phyloP scores from a whole-genome alignment of 331 rosid species.

The Prunus yedoensis region DNA sequence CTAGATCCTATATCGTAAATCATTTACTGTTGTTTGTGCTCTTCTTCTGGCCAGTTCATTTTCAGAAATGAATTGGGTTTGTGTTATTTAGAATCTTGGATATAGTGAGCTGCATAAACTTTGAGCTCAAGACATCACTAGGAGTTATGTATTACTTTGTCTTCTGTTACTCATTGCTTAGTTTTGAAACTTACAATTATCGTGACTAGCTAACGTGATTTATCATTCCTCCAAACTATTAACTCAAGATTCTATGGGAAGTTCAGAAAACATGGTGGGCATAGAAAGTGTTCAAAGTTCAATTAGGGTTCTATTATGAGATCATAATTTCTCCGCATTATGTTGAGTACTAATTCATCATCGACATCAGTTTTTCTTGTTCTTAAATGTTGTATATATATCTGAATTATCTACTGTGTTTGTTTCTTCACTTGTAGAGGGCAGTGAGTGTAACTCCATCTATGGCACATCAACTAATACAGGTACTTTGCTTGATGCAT shows the following conservation, averaged over 20 bases:
- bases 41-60: background rate
- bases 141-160: background rate
- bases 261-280: background rate
- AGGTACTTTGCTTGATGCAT: slow-evolving; percentile 41
- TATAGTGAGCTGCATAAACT: background rate
- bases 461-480: slow-evolving; percentile 73
- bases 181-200: background rate
- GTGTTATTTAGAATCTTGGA: background rate
- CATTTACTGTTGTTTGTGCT: too few relatives aligned
- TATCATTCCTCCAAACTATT: background rate
- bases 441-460: slow-evolving; percentile 78
- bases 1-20: background rate
- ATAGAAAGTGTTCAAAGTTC: background rate
- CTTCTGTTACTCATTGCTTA: background rate
- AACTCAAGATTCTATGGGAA: background rate
- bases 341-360: background rate
- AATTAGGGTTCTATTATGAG: background rate
- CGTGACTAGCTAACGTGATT: background rate
- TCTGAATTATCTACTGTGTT: slow-evolving; percentile 13
- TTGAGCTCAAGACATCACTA: background rate
- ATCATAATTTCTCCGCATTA: background rate
- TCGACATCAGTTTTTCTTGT: background rate
- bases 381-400: background rate
- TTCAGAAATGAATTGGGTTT: background rate
- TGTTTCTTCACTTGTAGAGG: slow-evolving; percentile 49